Conservation (phyloP, 306 rosid genomes). For the Pterocarpus macrocarpus region DNA sequence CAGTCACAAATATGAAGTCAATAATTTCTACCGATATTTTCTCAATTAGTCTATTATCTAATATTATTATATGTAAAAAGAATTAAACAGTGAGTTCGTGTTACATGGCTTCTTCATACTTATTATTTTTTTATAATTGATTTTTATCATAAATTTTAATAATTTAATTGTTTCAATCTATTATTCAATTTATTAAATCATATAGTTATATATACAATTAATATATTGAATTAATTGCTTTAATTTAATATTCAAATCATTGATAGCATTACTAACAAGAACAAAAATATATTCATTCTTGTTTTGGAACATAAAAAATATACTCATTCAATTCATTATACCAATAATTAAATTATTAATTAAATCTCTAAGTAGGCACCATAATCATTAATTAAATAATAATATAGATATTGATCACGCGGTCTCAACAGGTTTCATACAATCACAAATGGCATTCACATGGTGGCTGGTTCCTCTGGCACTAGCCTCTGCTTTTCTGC, state of each 20-base stretch:
- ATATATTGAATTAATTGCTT: neutral
- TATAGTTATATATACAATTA: too few species aligned
- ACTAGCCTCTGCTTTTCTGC: neutral
- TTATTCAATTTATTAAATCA: neutral
- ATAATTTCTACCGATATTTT: neutral
- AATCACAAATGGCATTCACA: slow-evolving; percentile 41
- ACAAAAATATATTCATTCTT: too few species aligned
- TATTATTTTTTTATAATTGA: neutral
- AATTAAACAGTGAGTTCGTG: neutral
- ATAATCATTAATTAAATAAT: too few species aligned
- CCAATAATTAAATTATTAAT: too few species aligned
- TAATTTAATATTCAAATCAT: too few species aligned
- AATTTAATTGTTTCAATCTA: too few species aligned
- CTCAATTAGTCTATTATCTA: neutral
- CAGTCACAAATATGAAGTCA: neutral
- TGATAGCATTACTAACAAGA: too few species aligned
- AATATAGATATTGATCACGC: neutral
- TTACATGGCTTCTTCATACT: neutral
- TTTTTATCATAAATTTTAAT: too few species aligned
- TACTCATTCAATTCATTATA: neutral
- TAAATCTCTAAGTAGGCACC: neutral
- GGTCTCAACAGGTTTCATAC: neutral
- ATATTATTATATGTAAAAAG: neutral
- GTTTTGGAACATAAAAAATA: too few species aligned
- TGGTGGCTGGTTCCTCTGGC: slow-evolving; percentile 2